Percentiles rank a stretch among this genome's conserved stretches.
phyloP scores from a whole-genome alignment of 805 yeast genomes.

The Candida stauntonica region DNA sequence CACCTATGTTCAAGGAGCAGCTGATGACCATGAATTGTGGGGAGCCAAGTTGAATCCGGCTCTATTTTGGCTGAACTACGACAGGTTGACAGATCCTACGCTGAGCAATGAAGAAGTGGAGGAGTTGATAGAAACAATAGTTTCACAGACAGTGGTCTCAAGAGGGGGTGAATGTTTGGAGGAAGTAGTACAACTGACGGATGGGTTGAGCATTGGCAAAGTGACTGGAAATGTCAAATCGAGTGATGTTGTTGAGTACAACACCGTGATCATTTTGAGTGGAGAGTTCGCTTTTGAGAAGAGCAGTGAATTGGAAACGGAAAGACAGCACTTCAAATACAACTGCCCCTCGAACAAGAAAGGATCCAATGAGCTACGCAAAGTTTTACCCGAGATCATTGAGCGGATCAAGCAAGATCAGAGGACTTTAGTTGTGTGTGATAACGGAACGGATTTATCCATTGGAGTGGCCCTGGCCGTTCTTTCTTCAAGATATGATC shows the following conservation, averaged over 20 bases:
- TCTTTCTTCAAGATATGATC: conserved; percentile 42
- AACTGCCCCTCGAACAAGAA: conserved; percentile 43
- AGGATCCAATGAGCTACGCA: conserved; percentile 60
- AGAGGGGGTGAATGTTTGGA: conserved; percentile 1
- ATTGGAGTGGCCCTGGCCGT: conserved; percentile 53
- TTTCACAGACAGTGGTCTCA: not conserved
- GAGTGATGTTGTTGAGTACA: conserved; percentile 3
- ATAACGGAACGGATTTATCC: conserved; percentile 62
- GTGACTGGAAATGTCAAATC: conserved; percentile 5
- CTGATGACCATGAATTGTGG: conserved; percentile 93
- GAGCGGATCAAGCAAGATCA: conserved; percentile 16
- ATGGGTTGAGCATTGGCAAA: conserved; percentile 24
- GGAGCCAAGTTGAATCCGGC: conserved; percentile 48
- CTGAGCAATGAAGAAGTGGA: conserved; percentile 31
- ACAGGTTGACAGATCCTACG: conserved; percentile 24
- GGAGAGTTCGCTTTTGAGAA: not conserved
- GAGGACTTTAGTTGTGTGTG: conserved; percentile 46
- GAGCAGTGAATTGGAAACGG: not conserved
- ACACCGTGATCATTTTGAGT: conserved; percentile 10
- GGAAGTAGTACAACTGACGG: conserved; percentile 17
- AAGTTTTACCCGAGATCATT: conserved; percentile 40
- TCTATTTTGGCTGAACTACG: conserved; percentile 50
- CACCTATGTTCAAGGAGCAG: conserved; percentile 85
- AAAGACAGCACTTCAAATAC: not conserved
- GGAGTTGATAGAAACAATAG: conserved; percentile 7